Conservation (phyloP, 169 alveolate genomes). For the Cryptosporidium meleagridis region DNA sequence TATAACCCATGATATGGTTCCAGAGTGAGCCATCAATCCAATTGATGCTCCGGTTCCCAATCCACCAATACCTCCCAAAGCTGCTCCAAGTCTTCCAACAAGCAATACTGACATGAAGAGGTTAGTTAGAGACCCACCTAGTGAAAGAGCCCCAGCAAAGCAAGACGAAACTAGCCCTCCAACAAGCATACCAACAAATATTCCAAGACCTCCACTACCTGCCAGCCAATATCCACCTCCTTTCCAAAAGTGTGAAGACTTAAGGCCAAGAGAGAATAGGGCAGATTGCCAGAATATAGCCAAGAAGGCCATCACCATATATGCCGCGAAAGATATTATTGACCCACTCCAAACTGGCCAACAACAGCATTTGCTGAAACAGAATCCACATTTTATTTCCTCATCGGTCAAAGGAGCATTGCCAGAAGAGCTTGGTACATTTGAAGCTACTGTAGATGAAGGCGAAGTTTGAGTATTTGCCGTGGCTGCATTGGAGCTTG, state of each 20-base stretch:
- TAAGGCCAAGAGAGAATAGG: constrained; percentile 73
- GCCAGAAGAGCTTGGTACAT: neutral
- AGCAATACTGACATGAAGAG: constrained; percentile 75
- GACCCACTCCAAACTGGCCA: constrained; percentile 77
- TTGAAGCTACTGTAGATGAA: neutral
- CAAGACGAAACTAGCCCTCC: constrained; percentile 79
- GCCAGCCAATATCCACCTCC: constrained; percentile 82
- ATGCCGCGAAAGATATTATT: constrained; percentile 45
- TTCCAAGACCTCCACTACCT: constrained; percentile 76
- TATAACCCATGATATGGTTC: constrained; percentile 65
- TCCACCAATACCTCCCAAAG: constrained; percentile 69
- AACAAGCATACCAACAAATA: constrained; percentile 74
- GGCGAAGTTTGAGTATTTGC: neutral
- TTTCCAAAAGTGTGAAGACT: constrained; percentile 76
- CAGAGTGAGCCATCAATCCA: constrained; percentile 75
- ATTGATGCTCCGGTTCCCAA: constrained; percentile 66
- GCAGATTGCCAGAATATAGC: constrained; percentile 74
- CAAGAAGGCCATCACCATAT: constrained; percentile 62
- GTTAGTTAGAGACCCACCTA: constrained; percentile 76
- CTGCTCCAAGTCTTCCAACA: constrained; percentile 77
- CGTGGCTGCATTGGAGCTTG: neutral
- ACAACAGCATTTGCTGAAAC: constrained; percentile 60
- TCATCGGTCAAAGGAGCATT: constrained; percentile 32
- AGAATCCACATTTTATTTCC: constrained; percentile 63
- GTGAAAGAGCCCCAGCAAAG: constrained; percentile 77